Conservation (phyloP, 768 basidiomycete species). For the Mrakia blollopis region DNA sequence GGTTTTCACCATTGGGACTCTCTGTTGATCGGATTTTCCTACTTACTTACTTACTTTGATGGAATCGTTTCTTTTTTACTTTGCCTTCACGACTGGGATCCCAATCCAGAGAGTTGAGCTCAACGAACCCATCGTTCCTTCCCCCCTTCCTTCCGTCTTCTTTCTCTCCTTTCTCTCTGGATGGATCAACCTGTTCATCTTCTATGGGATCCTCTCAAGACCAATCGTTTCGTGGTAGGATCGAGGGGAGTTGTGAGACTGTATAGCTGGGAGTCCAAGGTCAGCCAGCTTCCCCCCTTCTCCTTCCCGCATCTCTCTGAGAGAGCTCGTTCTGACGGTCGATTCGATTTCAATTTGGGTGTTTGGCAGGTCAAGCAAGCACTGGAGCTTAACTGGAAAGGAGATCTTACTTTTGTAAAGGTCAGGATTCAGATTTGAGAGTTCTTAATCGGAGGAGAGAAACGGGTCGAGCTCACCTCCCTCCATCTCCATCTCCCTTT, state of each 20-base stretch:
- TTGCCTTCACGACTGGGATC: too few species aligned
- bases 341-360: background rate
- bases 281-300: background rate
- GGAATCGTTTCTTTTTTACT: too few species aligned
- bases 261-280: slow-evolving; percentile 25
- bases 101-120: too few species aligned
- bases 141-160: too few species aligned
- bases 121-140: too few species aligned
- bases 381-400: slow-evolving; percentile 16
- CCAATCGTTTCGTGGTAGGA: slow-evolving; percentile 12
- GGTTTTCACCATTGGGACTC: too few species aligned
- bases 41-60: too few species aligned
- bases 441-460: too few species aligned
- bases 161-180: too few species aligned
- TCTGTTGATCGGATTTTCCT: too few species aligned
- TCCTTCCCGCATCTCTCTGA: too few species aligned
- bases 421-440: background rate
- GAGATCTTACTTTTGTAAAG: slow-evolving; percentile 4
- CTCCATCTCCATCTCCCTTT: background rate
- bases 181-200: slow-evolving; percentile 3
- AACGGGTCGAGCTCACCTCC: background rate
- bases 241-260: slow-evolving; percentile 17
- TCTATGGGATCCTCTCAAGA: slow-evolving; percentile 27
- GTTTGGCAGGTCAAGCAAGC: background rate
- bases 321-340: too few species aligned